phyloP scores from a whole-genome alignment of 2,329 filamentous ascomycete species.

The Davidsoniella virescens region DNA sequence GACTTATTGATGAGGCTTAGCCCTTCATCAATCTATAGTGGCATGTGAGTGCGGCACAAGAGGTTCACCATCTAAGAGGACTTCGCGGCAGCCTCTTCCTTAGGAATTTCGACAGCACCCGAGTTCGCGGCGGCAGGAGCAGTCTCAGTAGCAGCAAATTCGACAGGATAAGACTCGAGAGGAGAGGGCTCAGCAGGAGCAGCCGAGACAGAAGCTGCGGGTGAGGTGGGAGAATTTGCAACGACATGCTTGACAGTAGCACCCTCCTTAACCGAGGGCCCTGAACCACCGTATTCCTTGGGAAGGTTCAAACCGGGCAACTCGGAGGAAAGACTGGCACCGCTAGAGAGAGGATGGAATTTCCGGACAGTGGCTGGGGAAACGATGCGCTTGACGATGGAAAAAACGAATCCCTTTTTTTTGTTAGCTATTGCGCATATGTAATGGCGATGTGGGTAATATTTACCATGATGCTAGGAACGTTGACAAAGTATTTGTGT shows the following conservation, averaged over 20 bases:
- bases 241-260: slow-evolving; percentile 19
- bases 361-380: slow-evolving; percentile 60
- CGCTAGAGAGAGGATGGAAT: slow-evolving; percentile 63
- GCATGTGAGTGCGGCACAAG: slow-evolving; percentile 9
- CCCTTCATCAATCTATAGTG: background rate
- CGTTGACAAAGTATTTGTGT: slow-evolving; percentile 92
- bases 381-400: slow-evolving; percentile 58
- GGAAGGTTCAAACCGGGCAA: slow-evolving; percentile 49
- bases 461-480: slow-evolving; percentile 60
- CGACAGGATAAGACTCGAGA: slow-evolving; percentile 11
- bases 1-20: too few relatives aligned
- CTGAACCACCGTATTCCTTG: slow-evolving; percentile 63
- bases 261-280: slow-evolving; percentile 26
- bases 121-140: slow-evolving; percentile 2
- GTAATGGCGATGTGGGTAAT: background rate
- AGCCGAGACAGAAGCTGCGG: background rate
- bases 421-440: background rate
- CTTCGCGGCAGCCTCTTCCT: slow-evolving; percentile 13
- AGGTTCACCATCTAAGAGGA: slow-evolving; percentile 11
- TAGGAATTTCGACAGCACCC: background rate
- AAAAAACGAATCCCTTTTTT: slow-evolving; percentile 53
- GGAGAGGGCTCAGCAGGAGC: slow-evolving; percentile 3
- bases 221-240: slow-evolving; percentile 10
- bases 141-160: slow-evolving; percentile 7
- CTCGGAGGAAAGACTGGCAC: slow-evolving; percentile 48